phyloP scores from a whole-genome alignment of 345 rosid species.

The Eucalyptus sp. region DNA sequence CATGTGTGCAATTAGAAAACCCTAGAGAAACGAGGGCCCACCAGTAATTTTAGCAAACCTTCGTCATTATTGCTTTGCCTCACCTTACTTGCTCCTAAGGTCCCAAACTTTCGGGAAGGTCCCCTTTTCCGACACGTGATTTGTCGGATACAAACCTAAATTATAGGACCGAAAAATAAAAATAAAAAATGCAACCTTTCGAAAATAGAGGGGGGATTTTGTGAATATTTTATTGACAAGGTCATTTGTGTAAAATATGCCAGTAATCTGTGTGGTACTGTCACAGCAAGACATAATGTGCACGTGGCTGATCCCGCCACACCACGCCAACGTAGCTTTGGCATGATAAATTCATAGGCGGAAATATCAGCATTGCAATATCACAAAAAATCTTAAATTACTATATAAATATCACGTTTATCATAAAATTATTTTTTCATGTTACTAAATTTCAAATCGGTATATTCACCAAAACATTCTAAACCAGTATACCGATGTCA shows the following conservation, averaged over 20 bases:
- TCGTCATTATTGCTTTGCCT: background rate
- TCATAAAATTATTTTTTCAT: background rate
- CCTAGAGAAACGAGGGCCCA: background rate
- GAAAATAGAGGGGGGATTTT: background rate
- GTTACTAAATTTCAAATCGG: background rate
- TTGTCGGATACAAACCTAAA: background rate
- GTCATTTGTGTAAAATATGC: background rate
- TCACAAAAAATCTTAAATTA: accelerated
- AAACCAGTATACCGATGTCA: background rate
- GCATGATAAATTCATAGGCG: background rate
- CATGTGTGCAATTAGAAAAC: background rate
- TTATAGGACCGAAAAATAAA: background rate
- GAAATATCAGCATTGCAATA: background rate
- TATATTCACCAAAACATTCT: too few relatives aligned
- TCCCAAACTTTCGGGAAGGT: background rate
- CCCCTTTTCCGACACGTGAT: background rate
- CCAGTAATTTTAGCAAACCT: background rate
- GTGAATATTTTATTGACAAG: background rate
- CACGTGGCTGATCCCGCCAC: background rate
- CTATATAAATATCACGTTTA: accelerated
- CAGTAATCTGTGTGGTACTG: background rate
- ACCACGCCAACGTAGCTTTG: background rate
- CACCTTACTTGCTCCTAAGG: background rate
- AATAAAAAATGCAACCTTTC: background rate
- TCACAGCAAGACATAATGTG: background rate